A percentile compares a stretch with the other conserved stretches of the same genome.
Conservation (phyloP, 2,329 filamentous ascomycete genomes). For the Graphiopsis chlorocephala region DNA sequence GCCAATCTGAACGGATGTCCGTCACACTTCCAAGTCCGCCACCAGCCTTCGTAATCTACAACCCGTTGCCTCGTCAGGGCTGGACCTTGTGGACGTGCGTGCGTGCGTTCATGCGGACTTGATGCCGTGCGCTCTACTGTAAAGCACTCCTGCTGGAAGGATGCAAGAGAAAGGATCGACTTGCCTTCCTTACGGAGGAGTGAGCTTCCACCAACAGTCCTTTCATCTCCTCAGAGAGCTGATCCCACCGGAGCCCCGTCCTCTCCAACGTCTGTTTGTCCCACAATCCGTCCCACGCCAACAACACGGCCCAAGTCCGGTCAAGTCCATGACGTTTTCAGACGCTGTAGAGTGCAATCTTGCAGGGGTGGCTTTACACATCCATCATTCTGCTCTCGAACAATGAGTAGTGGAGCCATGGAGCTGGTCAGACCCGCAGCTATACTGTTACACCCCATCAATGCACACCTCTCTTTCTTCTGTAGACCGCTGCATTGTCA, state of each 20-base stretch:
- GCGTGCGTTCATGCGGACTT: not conserved
- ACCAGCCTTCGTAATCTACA: not conserved
- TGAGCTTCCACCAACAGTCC: not conserved
- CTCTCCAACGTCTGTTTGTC: not conserved
- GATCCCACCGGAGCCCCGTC: not conserved
- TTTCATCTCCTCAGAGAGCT: not conserved
- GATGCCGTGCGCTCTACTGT: not conserved
- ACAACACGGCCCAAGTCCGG: conserved; percentile 2
- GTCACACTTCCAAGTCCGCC: not conserved
- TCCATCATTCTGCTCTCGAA: not conserved
- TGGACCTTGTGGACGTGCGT: not conserved
- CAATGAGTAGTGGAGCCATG: not conserved
- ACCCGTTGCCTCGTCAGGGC: not conserved
- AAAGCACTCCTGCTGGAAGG: not conserved
- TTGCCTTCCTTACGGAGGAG: not conserved
- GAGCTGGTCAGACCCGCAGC: not conserved
- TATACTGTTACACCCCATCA: not conserved
- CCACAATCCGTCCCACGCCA: not conserved
- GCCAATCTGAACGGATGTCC: not conserved
- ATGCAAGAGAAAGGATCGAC: not conserved
- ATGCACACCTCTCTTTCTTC: not conserved
- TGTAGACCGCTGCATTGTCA: not conserved
- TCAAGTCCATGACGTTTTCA: conserved; percentile 12
- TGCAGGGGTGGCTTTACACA: not conserved
- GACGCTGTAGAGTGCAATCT: conserved; percentile 1